Conservation (phyloP, 176 grass and related monocot species). For the Bonia amplexicaulis region DNA sequence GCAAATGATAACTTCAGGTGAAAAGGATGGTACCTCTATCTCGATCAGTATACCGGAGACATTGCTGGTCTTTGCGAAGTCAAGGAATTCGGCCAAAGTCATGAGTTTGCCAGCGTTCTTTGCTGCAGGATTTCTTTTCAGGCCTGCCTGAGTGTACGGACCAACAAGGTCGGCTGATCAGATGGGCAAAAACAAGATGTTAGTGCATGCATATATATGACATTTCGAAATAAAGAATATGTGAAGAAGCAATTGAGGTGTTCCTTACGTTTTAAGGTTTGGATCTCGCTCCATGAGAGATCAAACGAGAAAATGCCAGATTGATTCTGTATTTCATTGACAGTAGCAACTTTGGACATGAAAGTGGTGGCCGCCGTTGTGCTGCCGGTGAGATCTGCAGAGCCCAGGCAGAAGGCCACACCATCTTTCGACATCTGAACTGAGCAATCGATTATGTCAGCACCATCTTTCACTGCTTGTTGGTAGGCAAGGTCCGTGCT, state of each 20-base stretch:
- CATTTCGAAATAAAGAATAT: neutral
- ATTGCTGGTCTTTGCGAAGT: conserved; percentile 60
- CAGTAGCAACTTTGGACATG: conserved; percentile 35
- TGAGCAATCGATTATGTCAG: conserved; percentile 68
- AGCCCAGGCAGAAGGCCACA: conserved; percentile 65
- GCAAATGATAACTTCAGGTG: neutral
- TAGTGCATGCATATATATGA: neutral
- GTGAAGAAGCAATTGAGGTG: neutral
- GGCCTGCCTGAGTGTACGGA: conserved; percentile 44
- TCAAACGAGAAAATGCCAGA: conserved; percentile 85
- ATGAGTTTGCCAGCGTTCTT: conserved; percentile 77
- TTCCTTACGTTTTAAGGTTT: conserved; percentile 65
- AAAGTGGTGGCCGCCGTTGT: conserved; percentile 57
- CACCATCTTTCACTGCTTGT: conserved; percentile 56
- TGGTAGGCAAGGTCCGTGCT: conserved; percentile 64
- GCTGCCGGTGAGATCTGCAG: conserved; percentile 48
- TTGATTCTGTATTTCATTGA: conserved; percentile 61
- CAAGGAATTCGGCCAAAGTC: conserved; percentile 62
- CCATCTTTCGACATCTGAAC: conserved; percentile 91
- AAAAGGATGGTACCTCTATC: conserved; percentile 60
- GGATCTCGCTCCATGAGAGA: conserved; percentile 82
- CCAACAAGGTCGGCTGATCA: conserved; percentile 51
- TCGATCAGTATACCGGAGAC: conserved; percentile 70
- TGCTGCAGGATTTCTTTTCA: conserved; percentile 70
- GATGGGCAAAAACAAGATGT: conserved; percentile 1